These are phyloP conservation scores for Alternaria sp. DNA, from an alignment of 2,329 filamentous ascomycete genomes.

Conservation along the genomic window DNA sequence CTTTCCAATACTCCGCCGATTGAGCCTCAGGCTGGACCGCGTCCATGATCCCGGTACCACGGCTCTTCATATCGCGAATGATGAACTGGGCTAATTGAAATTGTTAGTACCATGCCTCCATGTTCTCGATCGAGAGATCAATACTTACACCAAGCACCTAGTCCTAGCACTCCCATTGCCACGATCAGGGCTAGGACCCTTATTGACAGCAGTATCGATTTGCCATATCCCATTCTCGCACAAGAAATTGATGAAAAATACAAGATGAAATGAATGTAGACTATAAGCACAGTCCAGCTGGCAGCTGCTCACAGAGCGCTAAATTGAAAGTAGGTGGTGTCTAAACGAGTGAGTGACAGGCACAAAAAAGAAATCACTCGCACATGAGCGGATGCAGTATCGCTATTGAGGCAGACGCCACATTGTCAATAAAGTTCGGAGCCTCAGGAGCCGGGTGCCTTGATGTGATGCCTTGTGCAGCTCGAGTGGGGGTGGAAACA, in stretches of 20 bases:
- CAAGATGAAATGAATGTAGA: conserved; percentile 11
- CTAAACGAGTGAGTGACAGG: conserved; percentile 13
- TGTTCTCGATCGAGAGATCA: not conserved
- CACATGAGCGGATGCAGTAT: conserved; percentile 2
- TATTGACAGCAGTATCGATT: conserved; percentile 20
- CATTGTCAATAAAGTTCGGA: conserved; percentile 6
- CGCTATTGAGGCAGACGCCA: conserved; percentile 10
- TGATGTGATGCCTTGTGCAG: conserved; percentile 5
- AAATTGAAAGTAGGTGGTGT: conserved; percentile 13
- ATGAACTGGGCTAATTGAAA: conserved; percentile 17
- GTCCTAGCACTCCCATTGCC: conserved; percentile 26
- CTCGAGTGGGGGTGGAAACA: conserved; percentile 10
- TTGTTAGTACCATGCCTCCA: not conserved
- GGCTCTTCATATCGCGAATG: conserved; percentile 29
- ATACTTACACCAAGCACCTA: conserved; percentile 35
- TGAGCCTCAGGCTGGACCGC: conserved; percentile 9
- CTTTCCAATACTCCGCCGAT: conserved; percentile 23
- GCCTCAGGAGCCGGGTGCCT: conserved; percentile 12
- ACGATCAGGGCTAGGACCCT: conserved; percentile 30
- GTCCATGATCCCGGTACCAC: conserved; percentile 23
- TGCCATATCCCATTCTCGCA: conserved; percentile 26
- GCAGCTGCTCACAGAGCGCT: conserved; percentile 37
- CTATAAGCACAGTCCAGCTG: conserved; percentile 31
- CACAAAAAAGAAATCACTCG: no score
- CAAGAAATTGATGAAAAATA: not conserved